Evolutionary conservation across 768 basidiomycete species (phyloP).

Genomic region (Pholiota conissans): DNA sequence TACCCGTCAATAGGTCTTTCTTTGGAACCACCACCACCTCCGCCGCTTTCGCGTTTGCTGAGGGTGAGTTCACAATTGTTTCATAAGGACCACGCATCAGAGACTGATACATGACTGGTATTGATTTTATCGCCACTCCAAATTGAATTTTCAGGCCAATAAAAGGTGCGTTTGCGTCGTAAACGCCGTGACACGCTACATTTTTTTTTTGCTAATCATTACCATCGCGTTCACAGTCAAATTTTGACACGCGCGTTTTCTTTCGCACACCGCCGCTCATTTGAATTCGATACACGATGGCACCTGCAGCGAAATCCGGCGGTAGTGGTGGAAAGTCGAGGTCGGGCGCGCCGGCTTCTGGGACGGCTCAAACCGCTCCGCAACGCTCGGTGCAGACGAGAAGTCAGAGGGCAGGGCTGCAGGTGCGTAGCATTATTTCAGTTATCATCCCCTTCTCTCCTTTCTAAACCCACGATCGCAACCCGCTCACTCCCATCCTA

Average conservation of each 20-base stretch:
- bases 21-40: slow-evolving; percentile 44
- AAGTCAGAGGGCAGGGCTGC: slow-evolving; percentile 85
- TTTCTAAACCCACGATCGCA: too few relatives aligned
- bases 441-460: too few relatives aligned
- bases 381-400: slow-evolving; percentile 57
- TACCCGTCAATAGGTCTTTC: slow-evolving; percentile 37
- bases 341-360: slow-evolving; percentile 39
- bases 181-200: not conserved
- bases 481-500: not conserved
- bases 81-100: not conserved
- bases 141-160: slow-evolving; percentile 5
- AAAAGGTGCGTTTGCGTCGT: slow-evolving; percentile 13
- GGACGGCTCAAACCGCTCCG: slow-evolving; percentile 27
- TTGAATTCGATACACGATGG: slow-evolving; percentile 31
- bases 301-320: slow-evolving; percentile 46
- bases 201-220: not conserved
- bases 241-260: not conserved
- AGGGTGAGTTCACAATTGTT: slow-evolving; percentile 16
- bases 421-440: slow-evolving; percentile 48
- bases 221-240: not conserved
- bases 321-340: slow-evolving; percentile 71
- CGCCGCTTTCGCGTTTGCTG: slow-evolving; percentile 31
- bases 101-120: not conserved
- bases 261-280: not conserved
- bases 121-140: not conserved